phyloP scores from a whole-genome alignment of 2,329 filamentous ascomycete species.

The Sphaerulina vaccinii region DNA sequence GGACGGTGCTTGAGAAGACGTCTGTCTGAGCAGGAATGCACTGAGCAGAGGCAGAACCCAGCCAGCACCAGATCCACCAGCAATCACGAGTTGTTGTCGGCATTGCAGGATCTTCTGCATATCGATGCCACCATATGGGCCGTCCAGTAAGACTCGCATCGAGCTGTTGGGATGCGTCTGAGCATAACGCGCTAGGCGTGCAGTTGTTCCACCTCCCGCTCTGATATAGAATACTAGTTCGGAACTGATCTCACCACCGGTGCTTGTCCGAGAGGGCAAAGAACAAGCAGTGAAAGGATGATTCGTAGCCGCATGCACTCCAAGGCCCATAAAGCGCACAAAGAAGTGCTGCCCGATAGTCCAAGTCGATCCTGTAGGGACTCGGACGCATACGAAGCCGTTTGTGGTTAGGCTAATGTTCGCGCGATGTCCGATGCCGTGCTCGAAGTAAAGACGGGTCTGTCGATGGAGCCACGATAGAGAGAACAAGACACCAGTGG shows the following conservation, averaged over 20 bases:
- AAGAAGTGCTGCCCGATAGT: constrained; percentile 56
- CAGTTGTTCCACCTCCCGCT: constrained; percentile 52
- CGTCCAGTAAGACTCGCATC: constrained; percentile 55
- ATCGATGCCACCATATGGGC: constrained; percentile 58
- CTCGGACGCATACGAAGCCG: constrained; percentile 44
- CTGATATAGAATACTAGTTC: constrained; percentile 57
- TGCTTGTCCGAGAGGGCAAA: constrained; percentile 36
- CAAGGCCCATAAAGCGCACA: constrained; percentile 51
- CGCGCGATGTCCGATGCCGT: constrained; percentile 52
- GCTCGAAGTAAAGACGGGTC: constrained; percentile 50
- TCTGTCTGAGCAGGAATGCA: too few relatives aligned
- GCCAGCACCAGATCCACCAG: constrained; percentile 58
- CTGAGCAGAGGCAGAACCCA: constrained; percentile 53
- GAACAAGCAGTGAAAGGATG: constrained; percentile 60
- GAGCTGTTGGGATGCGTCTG: constrained; percentile 37
- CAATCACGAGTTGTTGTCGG: constrained; percentile 50
- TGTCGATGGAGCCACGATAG: constrained; percentile 49
- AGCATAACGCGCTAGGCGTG: constrained; percentile 41
- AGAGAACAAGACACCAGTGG: constrained; percentile 53
- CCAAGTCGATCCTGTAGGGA: constrained; percentile 51
- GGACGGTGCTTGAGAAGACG: too few relatives aligned
- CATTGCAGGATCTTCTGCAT: constrained; percentile 40
- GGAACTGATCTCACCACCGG: constrained; percentile 23
- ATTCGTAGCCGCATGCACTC: constrained; percentile 45
- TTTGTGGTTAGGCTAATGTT: constrained; percentile 43